These are phyloP conservation scores for Mediolabrus comicus DNA, from an alignment of 108 stramenopile species.

Conservation along the genomic window DNA sequence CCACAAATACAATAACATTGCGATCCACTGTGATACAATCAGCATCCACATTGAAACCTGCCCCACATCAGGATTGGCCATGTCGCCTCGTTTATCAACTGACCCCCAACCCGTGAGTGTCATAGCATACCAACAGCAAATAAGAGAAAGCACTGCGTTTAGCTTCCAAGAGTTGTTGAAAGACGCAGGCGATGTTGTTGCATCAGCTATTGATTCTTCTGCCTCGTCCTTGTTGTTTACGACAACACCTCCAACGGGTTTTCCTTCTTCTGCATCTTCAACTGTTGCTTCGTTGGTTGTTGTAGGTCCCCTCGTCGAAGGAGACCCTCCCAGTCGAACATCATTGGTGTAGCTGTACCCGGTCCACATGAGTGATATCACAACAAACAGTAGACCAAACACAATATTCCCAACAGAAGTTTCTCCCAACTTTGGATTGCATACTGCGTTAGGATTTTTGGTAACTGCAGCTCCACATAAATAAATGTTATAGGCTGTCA, in stretches of 20 bases:
- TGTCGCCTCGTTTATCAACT: constrained; percentile 60
- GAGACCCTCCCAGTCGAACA: constrained; percentile 24
- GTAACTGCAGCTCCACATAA: constrained; percentile 74
- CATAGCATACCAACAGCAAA: constrained; percentile 89
- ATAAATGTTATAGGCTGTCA: constrained; percentile 85
- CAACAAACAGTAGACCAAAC: constrained; percentile 74
- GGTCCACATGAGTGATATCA: constrained; percentile 81
- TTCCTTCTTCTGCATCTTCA: constrained; percentile 3
- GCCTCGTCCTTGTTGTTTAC: constrained; percentile 22
- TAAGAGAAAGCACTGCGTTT: constrained; percentile 74
- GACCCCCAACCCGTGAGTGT: constrained; percentile 91
- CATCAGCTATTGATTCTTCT: constrained; percentile 37
- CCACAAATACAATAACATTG: constrained; percentile 85
- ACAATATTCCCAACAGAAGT: constrained; percentile 66
- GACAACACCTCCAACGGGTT: constrained; percentile 48
- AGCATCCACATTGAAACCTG: constrained; percentile 91
- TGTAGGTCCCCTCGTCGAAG: too few species aligned
- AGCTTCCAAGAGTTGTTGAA: constrained; percentile 75
- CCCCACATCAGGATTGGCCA: constrained; percentile 80
- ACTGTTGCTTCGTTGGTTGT: constrained; percentile 16
- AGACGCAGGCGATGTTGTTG: background rate
- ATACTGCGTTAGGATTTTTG: constrained; percentile 70
- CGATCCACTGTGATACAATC: constrained; percentile 88
- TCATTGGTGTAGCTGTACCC: constrained; percentile 73
- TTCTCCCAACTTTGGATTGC: constrained; percentile 84